phyloP scores from a whole-genome alignment of 2,329 filamentous ascomycete genomes.

The Epichloe gansuensis region DNA sequence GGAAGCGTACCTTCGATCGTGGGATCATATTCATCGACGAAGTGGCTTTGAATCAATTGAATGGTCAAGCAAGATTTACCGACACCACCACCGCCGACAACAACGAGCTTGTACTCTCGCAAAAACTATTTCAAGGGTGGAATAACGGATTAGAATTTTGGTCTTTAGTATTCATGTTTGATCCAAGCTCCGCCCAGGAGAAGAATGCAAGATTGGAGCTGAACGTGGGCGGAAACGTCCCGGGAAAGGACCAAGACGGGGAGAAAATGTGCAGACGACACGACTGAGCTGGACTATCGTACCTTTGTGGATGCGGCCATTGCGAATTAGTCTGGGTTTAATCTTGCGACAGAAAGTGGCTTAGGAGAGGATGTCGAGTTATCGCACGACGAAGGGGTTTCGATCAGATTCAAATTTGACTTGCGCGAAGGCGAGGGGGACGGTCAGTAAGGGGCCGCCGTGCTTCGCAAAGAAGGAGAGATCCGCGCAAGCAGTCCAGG shows the following conservation, averaged over 20 bases:
- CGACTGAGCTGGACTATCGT: slow-evolving; percentile 5
- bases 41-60: slow-evolving; percentile 89
- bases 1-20: slow-evolving; percentile 76
- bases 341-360: not conserved
- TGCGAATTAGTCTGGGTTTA: slow-evolving; percentile 9
- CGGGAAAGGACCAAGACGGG: not conserved
- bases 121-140: slow-evolving; percentile 47
- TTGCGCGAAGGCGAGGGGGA: slow-evolving; percentile 8
- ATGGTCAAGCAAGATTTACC: slow-evolving; percentile 99
- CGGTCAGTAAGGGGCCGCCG: slow-evolving; percentile 3
- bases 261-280: not conserved
- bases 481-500: not conserved
- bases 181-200: not conserved
- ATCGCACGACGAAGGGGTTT: slow-evolving; percentile 4
- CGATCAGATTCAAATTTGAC: slow-evolving; percentile 7
- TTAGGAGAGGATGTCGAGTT: slow-evolving; percentile 1
- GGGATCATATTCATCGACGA: slow-evolving; percentile 98
- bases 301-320: slow-evolving; percentile 27
- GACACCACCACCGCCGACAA: slow-evolving; percentile 94
- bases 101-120: slow-evolving; percentile 90
- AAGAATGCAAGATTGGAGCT: not conserved
- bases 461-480: not conserved
- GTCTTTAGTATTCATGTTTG: not conserved
- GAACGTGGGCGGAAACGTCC: not conserved
- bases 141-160: not conserved